Evolutionary conservation across 1,284 basidiomycete species (phyloP).

Genomic region (Phaffia rhodozyma): DNA sequence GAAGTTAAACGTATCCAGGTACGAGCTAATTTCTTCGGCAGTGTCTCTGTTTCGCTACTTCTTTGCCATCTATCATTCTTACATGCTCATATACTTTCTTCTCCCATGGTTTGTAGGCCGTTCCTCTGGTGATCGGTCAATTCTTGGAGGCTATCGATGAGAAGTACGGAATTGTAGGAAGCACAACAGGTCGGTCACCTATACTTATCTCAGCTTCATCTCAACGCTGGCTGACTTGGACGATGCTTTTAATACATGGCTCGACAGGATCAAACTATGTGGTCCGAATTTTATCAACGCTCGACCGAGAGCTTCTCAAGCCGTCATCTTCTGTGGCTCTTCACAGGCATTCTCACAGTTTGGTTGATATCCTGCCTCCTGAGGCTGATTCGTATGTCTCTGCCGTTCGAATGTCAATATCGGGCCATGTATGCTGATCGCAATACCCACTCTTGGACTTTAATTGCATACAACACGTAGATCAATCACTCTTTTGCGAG

Average conservation of each 20-base stretch:
- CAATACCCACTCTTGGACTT: not conserved
- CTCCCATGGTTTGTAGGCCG: conserved; percentile 41
- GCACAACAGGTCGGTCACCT: conserved; percentile 57
- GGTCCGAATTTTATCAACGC: conserved; percentile 90
- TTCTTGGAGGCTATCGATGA: conserved; percentile 99
- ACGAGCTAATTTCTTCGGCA: not conserved
- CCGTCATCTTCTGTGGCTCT: conserved; percentile 94
- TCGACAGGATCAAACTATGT: conserved; percentile 78
- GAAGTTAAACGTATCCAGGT: conserved; percentile 96
- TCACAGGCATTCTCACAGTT: conserved; percentile 94
- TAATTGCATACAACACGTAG: not conserved
- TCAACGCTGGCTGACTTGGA: conserved; percentile 1
- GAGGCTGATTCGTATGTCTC: conserved; percentile 69
- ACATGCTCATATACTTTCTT: not conserved
- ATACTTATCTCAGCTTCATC: not conserved
- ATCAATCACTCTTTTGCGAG: conserved; percentile 83
- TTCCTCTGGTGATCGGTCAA: conserved; percentile 98
- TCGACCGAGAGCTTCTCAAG: conserved; percentile 94
- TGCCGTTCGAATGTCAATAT: no score
- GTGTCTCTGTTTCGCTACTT: not conserved
- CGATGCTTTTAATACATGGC: not conserved
- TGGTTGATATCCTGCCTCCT: conserved; percentile 96
- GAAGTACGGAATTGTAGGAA: conserved; percentile 92
- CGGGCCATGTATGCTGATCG: no score
- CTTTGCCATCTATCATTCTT: not conserved